Conservation (phyloP, 2,329 filamentous ascomycete species). For the Fusarium sp. region DNA sequence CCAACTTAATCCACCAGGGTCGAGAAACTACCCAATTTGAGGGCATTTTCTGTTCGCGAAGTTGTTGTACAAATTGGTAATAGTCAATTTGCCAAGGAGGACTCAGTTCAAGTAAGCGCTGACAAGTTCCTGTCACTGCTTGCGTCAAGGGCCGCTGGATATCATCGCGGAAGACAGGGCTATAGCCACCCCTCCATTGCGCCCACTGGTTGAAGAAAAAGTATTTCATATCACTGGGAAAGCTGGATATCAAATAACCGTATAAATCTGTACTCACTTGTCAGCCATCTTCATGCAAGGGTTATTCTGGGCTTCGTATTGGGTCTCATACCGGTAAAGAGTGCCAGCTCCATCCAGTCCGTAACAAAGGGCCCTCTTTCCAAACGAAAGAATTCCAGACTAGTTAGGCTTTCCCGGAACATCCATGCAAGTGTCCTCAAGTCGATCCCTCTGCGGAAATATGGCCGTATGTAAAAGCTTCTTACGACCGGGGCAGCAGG, state of each 20-base stretch:
- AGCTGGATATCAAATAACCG: conserved; percentile 1
- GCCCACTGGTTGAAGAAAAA: conserved; percentile 5
- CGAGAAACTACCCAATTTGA: neutral
- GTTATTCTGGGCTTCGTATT: neutral
- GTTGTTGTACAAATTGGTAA: neutral
- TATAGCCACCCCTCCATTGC: neutral
- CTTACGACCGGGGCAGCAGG: conserved; percentile 10
- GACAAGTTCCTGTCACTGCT: neutral
- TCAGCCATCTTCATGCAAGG: neutral
- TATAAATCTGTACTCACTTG: neutral
- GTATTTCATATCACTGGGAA: conserved; percentile 7
- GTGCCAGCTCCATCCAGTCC: neutral
- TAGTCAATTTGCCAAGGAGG: neutral
- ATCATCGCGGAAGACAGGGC: no score
- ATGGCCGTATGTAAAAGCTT: conserved; percentile 7
- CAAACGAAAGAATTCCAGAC: conserved; percentile 10
- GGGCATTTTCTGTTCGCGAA: neutral
- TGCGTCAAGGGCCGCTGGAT: neutral
- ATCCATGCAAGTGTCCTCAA: conserved; percentile 9
- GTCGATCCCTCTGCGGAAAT: neutral
- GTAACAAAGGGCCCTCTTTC: neutral
- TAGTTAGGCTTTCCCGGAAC: conserved; percentile 13
- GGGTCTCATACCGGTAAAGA: conserved; percentile 2
- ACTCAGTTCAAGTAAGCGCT: conserved; percentile 8
- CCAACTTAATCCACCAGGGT: no score